Evolutionary conservation across 2,329 filamentous ascomycete species (phyloP).

Genomic region (Calycina herbarum): DNA sequence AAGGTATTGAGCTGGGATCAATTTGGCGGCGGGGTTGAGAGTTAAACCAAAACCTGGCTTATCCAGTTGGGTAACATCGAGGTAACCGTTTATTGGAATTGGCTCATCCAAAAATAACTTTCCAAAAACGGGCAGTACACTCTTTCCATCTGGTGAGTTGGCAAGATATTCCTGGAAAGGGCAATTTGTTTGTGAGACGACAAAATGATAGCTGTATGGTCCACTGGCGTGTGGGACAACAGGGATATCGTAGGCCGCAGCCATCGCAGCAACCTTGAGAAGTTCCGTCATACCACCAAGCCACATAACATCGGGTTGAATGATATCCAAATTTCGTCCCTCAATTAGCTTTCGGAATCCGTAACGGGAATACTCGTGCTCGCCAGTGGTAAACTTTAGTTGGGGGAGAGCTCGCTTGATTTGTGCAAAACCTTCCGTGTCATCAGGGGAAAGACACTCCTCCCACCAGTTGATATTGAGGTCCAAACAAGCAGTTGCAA

Average conservation of each 20-base stretch:
- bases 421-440: slow-evolving; percentile 85
- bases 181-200: slow-evolving; percentile 87
- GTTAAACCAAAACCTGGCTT: slow-evolving; percentile 90
- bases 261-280: slow-evolving; percentile 84
- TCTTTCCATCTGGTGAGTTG: slow-evolving; percentile 88
- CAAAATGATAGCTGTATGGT: slow-evolving; percentile 94
- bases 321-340: slow-evolving; percentile 86
- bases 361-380: slow-evolving; percentile 93
- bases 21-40: slow-evolving; percentile 72
- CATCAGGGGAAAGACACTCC: slow-evolving; percentile 87
- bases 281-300: slow-evolving; percentile 90
- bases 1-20: slow-evolving; percentile 74
- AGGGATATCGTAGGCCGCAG: slow-evolving; percentile 88
- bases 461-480: slow-evolving; percentile 97
- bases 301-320: slow-evolving; percentile 98
- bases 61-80: slow-evolving; percentile 78
- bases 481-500: slow-evolving; percentile 79
- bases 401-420: slow-evolving; percentile 89
- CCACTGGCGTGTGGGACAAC: slow-evolving; percentile 94
- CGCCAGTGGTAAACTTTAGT: slow-evolving; percentile 91
- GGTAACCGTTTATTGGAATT: slow-evolving; percentile 78
- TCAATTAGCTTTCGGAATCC: slow-evolving; percentile 94
- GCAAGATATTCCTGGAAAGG: slow-evolving; percentile 96
- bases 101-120: slow-evolving; percentile 89
- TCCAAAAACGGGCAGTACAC: slow-evolving; percentile 87